phyloP scores from a whole-genome alignment of 2,329 filamentous ascomycete species.

The Pezicula rhizophila region DNA sequence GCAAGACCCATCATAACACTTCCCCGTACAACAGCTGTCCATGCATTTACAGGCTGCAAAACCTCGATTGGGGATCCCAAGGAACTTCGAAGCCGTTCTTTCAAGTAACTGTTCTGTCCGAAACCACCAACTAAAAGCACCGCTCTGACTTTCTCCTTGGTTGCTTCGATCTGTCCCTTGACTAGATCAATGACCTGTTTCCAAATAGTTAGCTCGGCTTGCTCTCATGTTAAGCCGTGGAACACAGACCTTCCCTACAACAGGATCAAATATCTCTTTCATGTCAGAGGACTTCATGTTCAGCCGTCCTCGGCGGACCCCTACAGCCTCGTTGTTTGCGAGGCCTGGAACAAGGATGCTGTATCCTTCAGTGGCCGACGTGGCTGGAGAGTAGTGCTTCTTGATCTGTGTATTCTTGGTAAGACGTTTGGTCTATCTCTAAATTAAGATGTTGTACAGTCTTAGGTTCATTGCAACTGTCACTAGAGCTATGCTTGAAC shows the following conservation, averaged over 20 bases:
- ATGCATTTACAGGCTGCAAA: conserved; percentile 42
- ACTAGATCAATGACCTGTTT: conserved; percentile 34
- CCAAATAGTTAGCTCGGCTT: too few relatives aligned
- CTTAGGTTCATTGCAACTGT: too few relatives aligned
- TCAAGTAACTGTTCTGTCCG: conserved; percentile 17
- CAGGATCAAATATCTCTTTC: conserved; percentile 37
- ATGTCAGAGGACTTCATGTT: conserved; percentile 35
- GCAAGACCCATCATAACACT: conserved; percentile 44
- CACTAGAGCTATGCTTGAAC: too few relatives aligned
- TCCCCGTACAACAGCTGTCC: conserved; percentile 45
- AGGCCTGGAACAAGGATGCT: conserved; percentile 31
- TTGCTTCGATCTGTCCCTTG: conserved; percentile 37
- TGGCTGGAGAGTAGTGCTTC: conserved; percentile 8
- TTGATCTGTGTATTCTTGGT: conserved; percentile 31
- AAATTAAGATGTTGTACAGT: too few relatives aligned
- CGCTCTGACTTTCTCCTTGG: conserved; percentile 32
- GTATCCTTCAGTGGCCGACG: conserved; percentile 36
- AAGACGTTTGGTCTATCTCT: conserved; percentile 9
- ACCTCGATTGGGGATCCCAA: conserved; percentile 33
- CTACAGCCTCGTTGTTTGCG: conserved; percentile 33
- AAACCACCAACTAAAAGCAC: conserved; percentile 18
- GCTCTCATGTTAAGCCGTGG: too few relatives aligned
- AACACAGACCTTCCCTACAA: conserved; percentile 28
- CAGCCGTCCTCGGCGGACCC: conserved; percentile 52
- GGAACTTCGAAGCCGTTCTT: conserved; percentile 34